Evolutionary conservation across 176 grass and related monocot species (phyloP), one percentile per base, ranked within the genome.

Genomic region (Eremochloa ophiuroides): DNA sequence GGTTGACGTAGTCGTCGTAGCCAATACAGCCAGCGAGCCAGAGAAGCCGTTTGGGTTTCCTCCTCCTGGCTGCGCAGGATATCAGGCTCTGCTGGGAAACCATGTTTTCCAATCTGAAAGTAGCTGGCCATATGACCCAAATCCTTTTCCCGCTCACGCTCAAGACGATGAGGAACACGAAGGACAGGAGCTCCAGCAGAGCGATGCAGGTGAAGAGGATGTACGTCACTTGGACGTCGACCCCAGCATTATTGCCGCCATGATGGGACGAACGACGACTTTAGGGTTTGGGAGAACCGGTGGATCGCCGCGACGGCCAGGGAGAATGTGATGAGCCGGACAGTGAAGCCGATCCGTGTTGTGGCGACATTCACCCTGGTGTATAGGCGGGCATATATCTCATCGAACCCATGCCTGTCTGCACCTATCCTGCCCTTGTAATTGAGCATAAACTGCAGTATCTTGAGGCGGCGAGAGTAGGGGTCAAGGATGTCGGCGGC

Each of bases 131-230:
- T 41, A n/a, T 0, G 23, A 18, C 8, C 0, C 51, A 22, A n/a
- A n/a, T n/a, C n/a, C n/a, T n/a, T n/a, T n/a, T n/a, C 22, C 7
- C 3, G 0, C 1, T 8, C 6, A 23, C 2, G 7, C 3, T 56
- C 51, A 56, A 56, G 20, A 8, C 2, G 53, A 22, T 22, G 18
- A 58, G 2, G 53, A 25, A 25, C 0, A 7, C 7, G n/a, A 23
- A 23, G 22, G 53, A 58, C 22, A 58, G 53, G 10, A 58, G 8
- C 53, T 58, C 53, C 2, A 58, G 10, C 6, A 58, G 8, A 25
- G n/a, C 22, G 8, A 58, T 58, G n/a, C 53, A 3, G 1, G 8
- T 22, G 22, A 58, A 25, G 7, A 58, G 53, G 53, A 58, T 25
- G 22, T 58, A 25, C 7, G 53, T 58, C 53, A 58, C 53, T 23